Evolutionary conservation across 1,284 basidiomycete genomes (phyloP).

Genomic region (Anthracocystis walkeri): DNA sequence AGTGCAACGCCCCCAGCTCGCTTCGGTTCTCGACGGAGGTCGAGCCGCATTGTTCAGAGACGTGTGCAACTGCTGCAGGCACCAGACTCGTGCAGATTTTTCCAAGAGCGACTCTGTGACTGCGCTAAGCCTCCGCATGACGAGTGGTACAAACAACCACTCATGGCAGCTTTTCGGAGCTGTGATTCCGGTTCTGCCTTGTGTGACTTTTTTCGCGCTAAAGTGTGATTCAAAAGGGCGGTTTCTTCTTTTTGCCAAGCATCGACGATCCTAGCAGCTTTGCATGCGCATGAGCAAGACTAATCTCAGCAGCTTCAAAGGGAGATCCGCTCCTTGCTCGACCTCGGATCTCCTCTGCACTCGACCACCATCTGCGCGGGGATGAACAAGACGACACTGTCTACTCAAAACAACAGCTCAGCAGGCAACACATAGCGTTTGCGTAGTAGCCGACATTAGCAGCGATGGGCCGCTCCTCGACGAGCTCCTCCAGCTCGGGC

Average conservation of each 20-base stretch:
- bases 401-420: background rate
- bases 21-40: too few relatives aligned
- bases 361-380: background rate
- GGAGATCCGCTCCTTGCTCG: background rate
- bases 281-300: background rate
- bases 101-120: too few relatives aligned
- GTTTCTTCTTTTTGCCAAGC: conserved; percentile 2
- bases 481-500: conserved; percentile 20
- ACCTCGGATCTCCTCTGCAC: background rate
- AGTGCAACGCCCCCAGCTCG: too few relatives aligned
- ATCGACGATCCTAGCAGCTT: background rate
- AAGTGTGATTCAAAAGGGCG: background rate
- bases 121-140: too few relatives aligned
- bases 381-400: background rate
- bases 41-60: too few relatives aligned
- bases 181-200: background rate
- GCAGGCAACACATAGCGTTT: background rate
- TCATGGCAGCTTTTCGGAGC: too few relatives aligned
- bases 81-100: too few relatives aligned
- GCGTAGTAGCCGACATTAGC: background rate
- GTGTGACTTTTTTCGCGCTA: background rate
- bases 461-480: conserved; percentile 19
- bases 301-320: background rate
- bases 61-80: too few relatives aligned
- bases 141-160: too few relatives aligned